phyloP scores from a whole-genome alignment of 148 eudicot species.

The Heliosperma pusillum region DNA sequence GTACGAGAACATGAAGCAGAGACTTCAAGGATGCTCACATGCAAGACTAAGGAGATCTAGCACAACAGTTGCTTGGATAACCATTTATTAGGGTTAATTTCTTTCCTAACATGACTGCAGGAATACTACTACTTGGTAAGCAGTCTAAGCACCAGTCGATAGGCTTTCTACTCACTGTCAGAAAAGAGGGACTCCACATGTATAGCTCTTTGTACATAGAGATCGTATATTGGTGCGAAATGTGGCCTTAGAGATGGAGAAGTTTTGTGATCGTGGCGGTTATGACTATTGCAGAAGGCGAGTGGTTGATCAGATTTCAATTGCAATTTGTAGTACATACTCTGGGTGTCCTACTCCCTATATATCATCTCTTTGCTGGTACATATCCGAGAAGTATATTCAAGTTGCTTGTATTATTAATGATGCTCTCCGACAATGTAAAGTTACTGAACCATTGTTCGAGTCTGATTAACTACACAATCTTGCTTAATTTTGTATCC shows the following conservation, averaged over 20 bases:
- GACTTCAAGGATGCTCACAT: neutral
- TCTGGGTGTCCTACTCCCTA: neutral
- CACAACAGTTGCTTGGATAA: neutral
- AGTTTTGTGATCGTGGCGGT: neutral
- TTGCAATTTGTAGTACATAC: neutral
- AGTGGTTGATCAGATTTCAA: constrained; percentile 8
- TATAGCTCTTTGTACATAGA: constrained; percentile 23
- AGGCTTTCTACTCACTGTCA: neutral
- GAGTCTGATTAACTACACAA: neutral
- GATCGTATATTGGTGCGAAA: neutral
- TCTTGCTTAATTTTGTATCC: neutral
- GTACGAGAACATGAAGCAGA: neutral
- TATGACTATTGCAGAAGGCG: neutral
- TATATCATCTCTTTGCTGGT: neutral
- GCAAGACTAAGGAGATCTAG: neutral
- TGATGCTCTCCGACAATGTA: constrained; percentile 18
- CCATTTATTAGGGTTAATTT: neutral
- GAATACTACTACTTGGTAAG: neutral
- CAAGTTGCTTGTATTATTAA: neutral
- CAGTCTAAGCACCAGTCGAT: constrained; percentile 1
- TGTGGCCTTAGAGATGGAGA: neutral
- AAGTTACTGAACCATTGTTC: neutral
- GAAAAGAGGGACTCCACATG: neutral
- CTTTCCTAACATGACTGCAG: constrained; percentile 13
- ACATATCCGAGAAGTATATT: constrained; percentile 19